Evolutionary conservation across 345 rosid species (phyloP).

Genomic region (Camelina hispida): DNA sequence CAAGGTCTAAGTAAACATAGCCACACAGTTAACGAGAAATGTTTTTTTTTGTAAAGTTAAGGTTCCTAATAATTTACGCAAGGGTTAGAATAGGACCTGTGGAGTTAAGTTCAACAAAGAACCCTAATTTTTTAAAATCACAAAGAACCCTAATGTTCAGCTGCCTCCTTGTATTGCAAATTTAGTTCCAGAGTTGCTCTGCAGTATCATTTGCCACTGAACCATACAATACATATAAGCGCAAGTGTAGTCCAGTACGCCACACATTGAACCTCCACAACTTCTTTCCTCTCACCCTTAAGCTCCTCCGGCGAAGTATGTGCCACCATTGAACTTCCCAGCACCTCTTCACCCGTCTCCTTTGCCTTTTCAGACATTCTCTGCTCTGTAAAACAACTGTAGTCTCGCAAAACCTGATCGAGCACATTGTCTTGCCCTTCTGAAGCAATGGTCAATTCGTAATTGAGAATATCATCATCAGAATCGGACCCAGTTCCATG

Average conservation of each 20-base stretch:
- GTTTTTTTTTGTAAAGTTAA: slow-evolving; percentile 54
- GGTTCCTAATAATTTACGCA: slow-evolving; percentile 12
- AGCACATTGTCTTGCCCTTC: slow-evolving; percentile 65
- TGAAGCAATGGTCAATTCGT: slow-evolving; percentile 68
- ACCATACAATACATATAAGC: slow-evolving; percentile 23
- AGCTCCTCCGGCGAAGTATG: slow-evolving; percentile 64
- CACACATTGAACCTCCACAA: slow-evolving; percentile 64
- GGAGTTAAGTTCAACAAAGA: slow-evolving; percentile 46
- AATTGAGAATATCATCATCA: slow-evolving; percentile 55
- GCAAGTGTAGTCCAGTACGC: slow-evolving; percentile 98
- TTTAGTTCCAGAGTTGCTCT: too few relatives aligned
- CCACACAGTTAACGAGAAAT: slow-evolving; percentile 57
- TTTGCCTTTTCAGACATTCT: slow-evolving; percentile 49
- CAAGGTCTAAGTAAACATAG: not conserved
- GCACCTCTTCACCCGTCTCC: slow-evolving; percentile 45
- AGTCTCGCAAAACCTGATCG: slow-evolving; percentile 57
- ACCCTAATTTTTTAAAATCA: too few relatives aligned
- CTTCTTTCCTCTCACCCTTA: slow-evolving; percentile 51
- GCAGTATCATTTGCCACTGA: too few relatives aligned
- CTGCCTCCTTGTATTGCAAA: too few relatives aligned
- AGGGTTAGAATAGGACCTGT: slow-evolving; percentile 56
- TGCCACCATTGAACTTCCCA: slow-evolving; percentile 47
- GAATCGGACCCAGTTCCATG: slow-evolving; percentile 42
- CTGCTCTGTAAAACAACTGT: slow-evolving; percentile 68
- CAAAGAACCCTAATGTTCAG: too few relatives aligned